Percentiles rank a stretch among this genome's conserved stretches.
phyloP scores from a whole-genome alignment of 2,329 filamentous ascomycete genomes.

The Aspergillus udagawae region DNA sequence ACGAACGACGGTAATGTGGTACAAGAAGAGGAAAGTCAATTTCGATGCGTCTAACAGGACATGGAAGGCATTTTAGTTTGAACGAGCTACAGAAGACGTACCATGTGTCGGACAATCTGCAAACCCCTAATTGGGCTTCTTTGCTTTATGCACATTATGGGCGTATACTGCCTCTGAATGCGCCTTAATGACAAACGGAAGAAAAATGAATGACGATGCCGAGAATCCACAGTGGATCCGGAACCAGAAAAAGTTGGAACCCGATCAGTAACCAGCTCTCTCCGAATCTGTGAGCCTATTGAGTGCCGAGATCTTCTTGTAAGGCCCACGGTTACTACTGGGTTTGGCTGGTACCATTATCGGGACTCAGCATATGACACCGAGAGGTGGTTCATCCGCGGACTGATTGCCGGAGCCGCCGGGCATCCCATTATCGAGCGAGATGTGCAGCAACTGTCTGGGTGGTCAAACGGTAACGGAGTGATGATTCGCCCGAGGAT shows the following conservation, averaged over 20 bases:
- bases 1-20: background rate
- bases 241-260: background rate
- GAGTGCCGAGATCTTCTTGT: background rate
- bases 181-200: background rate
- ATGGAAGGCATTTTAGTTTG: background rate
- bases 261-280: no score
- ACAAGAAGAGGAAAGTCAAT: background rate
- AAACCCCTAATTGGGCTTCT: background rate
- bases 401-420: background rate
- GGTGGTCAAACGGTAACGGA: background rate
- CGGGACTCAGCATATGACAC: background rate
- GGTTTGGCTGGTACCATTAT: background rate
- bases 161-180: background rate
- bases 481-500: background rate
- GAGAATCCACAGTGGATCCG: background rate
- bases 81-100: background rate
- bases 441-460: background rate
- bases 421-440: no score
- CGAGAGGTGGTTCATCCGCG: background rate
- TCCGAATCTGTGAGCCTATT: background rate
- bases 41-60: background rate
- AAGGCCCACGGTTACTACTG: background rate
- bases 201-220: background rate
- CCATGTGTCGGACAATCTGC: background rate
- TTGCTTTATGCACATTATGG: background rate